A percentile compares a stretch with the other conserved stretches of the same genome.
phyloP scores from a whole-genome alignment of 2,329 filamentous ascomycete genomes.

The Alternaria brassicicola region DNA sequence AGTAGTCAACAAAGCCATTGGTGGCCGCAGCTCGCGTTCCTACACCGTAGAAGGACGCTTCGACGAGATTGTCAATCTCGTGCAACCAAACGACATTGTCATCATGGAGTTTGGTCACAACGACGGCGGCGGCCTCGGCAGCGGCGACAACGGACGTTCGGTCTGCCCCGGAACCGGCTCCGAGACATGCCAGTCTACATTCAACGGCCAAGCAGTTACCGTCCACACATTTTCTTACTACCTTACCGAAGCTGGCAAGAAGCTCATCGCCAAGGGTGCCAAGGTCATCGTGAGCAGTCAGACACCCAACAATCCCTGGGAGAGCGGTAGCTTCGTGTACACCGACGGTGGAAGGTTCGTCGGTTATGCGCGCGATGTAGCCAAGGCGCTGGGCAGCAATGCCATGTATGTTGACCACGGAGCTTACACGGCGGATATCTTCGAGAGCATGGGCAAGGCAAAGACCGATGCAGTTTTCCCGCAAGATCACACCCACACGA shows the following conservation, averaged over 20 bases:
- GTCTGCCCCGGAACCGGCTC: slow-evolving; percentile 63
- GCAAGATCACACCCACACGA: slow-evolving; percentile 68
- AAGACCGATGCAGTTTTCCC: slow-evolving; percentile 63
- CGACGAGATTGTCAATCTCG: slow-evolving; percentile 58
- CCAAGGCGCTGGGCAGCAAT: slow-evolving; percentile 52
- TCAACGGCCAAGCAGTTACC: slow-evolving; percentile 59
- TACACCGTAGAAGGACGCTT: slow-evolving; percentile 72
- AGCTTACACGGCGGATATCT: slow-evolving; percentile 62
- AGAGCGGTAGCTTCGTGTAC: slow-evolving; percentile 60
- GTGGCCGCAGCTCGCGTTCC: slow-evolving; percentile 69
- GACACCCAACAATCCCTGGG: slow-evolving; percentile 69
- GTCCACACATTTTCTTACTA: slow-evolving; percentile 68
- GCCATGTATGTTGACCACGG: slow-evolving; percentile 64
- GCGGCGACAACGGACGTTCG: slow-evolving; percentile 65
- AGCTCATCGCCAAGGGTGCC: slow-evolving; percentile 62
- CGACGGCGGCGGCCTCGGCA: slow-evolving; percentile 64
- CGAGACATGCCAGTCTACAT: slow-evolving; percentile 61
- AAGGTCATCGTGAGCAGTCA: slow-evolving; percentile 64
- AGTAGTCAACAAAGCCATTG: slow-evolving; percentile 69
- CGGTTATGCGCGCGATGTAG: slow-evolving; percentile 59
- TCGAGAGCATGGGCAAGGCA: slow-evolving; percentile 56
- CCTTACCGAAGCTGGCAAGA: slow-evolving; percentile 61
- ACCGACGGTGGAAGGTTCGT: slow-evolving; percentile 59
- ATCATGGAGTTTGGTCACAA: slow-evolving; percentile 77
- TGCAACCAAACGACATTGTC: slow-evolving; percentile 67